Conservation (phyloP, 768 basidiomycete species). For the Pisolithus tinctorius region DNA sequence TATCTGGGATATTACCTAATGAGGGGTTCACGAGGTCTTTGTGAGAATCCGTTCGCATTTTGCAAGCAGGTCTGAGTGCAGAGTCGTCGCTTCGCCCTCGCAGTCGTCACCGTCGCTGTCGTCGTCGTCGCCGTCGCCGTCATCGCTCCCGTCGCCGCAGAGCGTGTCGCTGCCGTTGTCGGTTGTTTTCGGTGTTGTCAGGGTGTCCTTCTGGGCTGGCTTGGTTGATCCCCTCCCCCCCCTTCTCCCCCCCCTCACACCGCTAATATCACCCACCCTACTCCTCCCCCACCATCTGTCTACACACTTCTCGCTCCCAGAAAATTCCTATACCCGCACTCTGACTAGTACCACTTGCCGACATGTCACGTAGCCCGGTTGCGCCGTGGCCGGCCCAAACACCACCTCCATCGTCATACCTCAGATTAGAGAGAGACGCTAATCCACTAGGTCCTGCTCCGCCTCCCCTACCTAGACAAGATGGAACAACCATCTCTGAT, state of each 20-base stretch:
- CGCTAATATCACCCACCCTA: slow-evolving; percentile 23
- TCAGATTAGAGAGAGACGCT: slow-evolving; percentile 27
- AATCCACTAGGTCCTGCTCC: slow-evolving; percentile 25
- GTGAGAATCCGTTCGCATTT: slow-evolving; percentile 28
- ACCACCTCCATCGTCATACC: slow-evolving; percentile 19
- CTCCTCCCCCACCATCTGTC: slow-evolving; percentile 16
- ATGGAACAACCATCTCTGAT: slow-evolving; percentile 22
- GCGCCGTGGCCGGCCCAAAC: slow-evolving; percentile 44
- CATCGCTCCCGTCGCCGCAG: slow-evolving; percentile 10
- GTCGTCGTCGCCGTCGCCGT: slow-evolving; percentile 18
- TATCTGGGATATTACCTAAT: slow-evolving; percentile 15
- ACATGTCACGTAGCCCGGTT: slow-evolving; percentile 34
- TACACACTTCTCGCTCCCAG: slow-evolving; percentile 14
- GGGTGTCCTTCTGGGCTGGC: slow-evolving; percentile 2
- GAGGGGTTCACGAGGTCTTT: slow-evolving; percentile 22
- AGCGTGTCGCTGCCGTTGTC: slow-evolving; percentile 17
- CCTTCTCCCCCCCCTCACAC: slow-evolving; percentile 17
- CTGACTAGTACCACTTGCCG: slow-evolving; percentile 7
- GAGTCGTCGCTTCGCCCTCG: slow-evolving; percentile 24
- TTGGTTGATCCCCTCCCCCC: slow-evolving; percentile 12
- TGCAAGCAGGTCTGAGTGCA: slow-evolving; percentile 28
- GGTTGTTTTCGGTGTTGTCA: slow-evolving; percentile 15
- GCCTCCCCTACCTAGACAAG: slow-evolving; percentile 13
- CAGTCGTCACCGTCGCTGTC: slow-evolving; percentile 20
- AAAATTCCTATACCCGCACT: slow-evolving; percentile 15